Conservation (phyloP, 345 rosid species). For the Gossypium rotundifolium region DNA sequence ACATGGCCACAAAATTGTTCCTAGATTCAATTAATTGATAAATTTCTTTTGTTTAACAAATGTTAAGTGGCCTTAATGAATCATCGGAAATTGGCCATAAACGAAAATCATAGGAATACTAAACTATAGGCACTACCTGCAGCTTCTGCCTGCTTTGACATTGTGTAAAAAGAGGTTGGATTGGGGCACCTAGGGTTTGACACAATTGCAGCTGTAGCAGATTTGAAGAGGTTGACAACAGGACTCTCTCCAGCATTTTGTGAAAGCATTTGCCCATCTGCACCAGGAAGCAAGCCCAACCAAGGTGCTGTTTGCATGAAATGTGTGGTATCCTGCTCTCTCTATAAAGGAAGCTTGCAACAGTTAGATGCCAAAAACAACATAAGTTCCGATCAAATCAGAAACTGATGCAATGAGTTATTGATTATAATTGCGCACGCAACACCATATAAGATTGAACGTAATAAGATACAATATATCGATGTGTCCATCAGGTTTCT, state of each 20-base stretch:
- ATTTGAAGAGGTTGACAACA: constrained; percentile 76
- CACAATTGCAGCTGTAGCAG: constrained; percentile 68
- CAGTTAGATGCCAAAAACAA: constrained; percentile 19
- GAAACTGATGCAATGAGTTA: constrained; percentile 7
- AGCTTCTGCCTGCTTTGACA: constrained; percentile 99
- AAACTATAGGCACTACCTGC: constrained; percentile 49
- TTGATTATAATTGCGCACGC: background rate
- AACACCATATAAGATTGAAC: constrained; percentile 1
- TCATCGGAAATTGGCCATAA: too few relatives aligned
- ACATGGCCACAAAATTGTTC: background rate
- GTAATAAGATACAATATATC: background rate
- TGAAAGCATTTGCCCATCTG: constrained; percentile 83
- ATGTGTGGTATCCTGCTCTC: constrained; percentile 76
- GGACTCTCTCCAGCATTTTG: constrained; percentile 90
- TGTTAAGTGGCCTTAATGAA: background rate
- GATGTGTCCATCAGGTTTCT: background rate
- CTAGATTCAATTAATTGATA: background rate
- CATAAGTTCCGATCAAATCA: constrained; percentile 1
- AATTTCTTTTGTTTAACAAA: background rate
- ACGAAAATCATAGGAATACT: background rate
- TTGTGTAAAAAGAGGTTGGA: constrained; percentile 77
- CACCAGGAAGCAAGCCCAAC: constrained; percentile 79
- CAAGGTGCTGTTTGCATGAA: constrained; percentile 97
- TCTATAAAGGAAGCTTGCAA: constrained; percentile 39
- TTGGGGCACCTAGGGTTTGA: constrained; percentile 65